These are phyloP conservation scores for Bromus sterilis DNA, from an alignment of 176 grass and related monocot species.

Conservation along the genomic window DNA sequence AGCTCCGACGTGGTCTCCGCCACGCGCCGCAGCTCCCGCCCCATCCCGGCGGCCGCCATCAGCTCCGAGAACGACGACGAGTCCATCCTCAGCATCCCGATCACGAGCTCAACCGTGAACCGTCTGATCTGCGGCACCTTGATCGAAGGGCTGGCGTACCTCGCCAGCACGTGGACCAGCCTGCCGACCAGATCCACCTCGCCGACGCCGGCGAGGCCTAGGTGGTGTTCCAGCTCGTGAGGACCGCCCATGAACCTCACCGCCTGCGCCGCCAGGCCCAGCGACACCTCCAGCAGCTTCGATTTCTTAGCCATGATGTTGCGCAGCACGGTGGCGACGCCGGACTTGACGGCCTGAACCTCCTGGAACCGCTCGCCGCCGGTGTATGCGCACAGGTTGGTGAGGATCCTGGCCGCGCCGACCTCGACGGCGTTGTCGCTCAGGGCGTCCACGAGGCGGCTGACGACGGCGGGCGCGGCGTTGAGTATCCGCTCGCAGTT, in stretches of 20 bases:
- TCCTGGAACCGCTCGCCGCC: slow-evolving; percentile 1
- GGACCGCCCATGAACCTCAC: slow-evolving; percentile 39
- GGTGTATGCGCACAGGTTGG: slow-evolving; percentile 52
- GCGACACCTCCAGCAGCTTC: slow-evolving; percentile 37
- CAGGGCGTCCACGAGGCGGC: slow-evolving; percentile 32
- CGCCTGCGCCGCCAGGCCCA: slow-evolving; percentile 33
- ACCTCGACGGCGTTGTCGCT: slow-evolving; percentile 1
- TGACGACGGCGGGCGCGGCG: slow-evolving; percentile 3
- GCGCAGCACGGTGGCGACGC: slow-evolving; percentile 12
- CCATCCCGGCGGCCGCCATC: slow-evolving; percentile 32
- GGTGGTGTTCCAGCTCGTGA: slow-evolving; percentile 12
- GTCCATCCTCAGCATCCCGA: slow-evolving; percentile 27
- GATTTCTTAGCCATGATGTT: slow-evolving; percentile 6
- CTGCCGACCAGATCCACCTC: background rate
- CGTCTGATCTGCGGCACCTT: slow-evolving; percentile 44
- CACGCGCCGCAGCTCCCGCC: slow-evolving; percentile 20
- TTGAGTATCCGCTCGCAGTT: slow-evolving; percentile 61
- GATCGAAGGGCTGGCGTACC: slow-evolving; percentile 36
- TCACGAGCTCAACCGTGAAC: slow-evolving; percentile 42
- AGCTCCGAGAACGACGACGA: background rate
- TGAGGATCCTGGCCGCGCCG: slow-evolving; percentile 41
- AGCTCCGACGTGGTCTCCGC: slow-evolving; percentile 64
- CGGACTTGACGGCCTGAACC: slow-evolving; percentile 24
- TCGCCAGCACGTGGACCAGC: slow-evolving; percentile 29
- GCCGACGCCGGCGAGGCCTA: background rate